Evolutionary conservation across 1,284 basidiomycete genomes (phyloP), one percentile per base, ranked within the genome.

Genomic region (Ustilago esculenta): DNA sequence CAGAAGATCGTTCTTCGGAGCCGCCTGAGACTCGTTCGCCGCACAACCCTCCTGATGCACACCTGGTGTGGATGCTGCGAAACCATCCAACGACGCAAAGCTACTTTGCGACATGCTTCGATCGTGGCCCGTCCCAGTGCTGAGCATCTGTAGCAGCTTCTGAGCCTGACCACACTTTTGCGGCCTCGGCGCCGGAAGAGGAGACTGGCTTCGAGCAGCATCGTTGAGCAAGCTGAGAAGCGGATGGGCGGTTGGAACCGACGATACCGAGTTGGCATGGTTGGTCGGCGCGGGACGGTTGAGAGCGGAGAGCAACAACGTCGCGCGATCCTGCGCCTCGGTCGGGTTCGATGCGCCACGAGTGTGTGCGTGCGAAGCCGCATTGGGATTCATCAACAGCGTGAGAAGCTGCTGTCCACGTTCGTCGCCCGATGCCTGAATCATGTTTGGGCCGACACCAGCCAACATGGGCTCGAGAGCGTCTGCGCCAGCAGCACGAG

Each of bases 91-190:
- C 3, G 56, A 61, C 12, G 53, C 51, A 45, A 65, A 44, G 51
- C 61, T 71, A 39, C 56, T 56, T 44, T 71, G 61, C 14, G 68
- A 66, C 21, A 52, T 15, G 20, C 53, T 51, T 34, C 57, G 56
- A 27, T 61, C 55, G 40, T 72, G 63, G 7, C 57, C 52, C 29
- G 23, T n/a, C 3, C 65, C 49, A 14, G 61, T 41, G 43, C 70
- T 65, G 49, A 77, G 64, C 66, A 77, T 65, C 48, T 75, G 58
- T 41, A 77, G 50, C 37, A 77, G 49, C 41, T 69, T 76, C 29
- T 68, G 65, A 5, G 67, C 59, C 49, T 74, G 72, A 9, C 60
- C 57, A 5, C 59, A 66, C 55, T 75, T 77, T 27, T 74, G 64
- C 25, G 74, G 67, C 11, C 43, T 27, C 10, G 73, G 75, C 18